Percentiles rank a stretch among this genome's conserved stretches.
These are phyloP conservation scores for Marchantia paleacea DNA, from an alignment of 225 moss, liverwort and hornwort genomes.

Conservation along the genomic window DNA sequence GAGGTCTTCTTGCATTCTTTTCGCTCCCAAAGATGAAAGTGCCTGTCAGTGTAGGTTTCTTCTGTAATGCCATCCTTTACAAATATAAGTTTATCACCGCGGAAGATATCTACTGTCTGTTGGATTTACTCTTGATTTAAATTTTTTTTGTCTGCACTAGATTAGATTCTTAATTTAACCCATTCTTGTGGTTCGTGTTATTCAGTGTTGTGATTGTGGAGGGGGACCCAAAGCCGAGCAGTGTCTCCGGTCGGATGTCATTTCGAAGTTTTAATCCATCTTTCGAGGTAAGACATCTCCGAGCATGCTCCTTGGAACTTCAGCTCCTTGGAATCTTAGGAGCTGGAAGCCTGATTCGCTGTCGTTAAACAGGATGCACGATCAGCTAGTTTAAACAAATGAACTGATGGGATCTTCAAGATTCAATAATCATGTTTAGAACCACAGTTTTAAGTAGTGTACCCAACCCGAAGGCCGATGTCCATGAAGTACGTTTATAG, in stretches of 20 bases:
- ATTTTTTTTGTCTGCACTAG: no score
- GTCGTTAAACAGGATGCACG: no score
- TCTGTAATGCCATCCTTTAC: neutral
- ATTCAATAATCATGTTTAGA: no score
- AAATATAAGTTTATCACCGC: neutral
- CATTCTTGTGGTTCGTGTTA: neutral
- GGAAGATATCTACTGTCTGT: neutral
- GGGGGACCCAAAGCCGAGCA: slow-evolving; percentile 72
- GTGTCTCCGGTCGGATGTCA: slow-evolving; percentile 66
- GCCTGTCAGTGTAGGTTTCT: neutral
- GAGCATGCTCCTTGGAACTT: neutral
- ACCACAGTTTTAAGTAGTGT: no score
- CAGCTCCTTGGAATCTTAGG: no score
- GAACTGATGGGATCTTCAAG: no score
- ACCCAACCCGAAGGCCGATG: no score
- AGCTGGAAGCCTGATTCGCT: no score
- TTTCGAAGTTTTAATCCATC: slow-evolving; percentile 68
- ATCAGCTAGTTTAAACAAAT: no score
- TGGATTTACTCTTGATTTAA: neutral
- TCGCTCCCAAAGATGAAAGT: no score
- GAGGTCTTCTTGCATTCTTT: neutral
- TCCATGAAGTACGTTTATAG: no score
- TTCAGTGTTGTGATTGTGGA: slow-evolving; percentile 65
- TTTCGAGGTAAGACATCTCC: slow-evolving; percentile 36
- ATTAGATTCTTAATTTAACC: neutral